Evolutionary conservation across 257 asterid species (phyloP), one percentile per base, ranked within the genome.

Genomic region (Penstemon newberryi): DNA sequence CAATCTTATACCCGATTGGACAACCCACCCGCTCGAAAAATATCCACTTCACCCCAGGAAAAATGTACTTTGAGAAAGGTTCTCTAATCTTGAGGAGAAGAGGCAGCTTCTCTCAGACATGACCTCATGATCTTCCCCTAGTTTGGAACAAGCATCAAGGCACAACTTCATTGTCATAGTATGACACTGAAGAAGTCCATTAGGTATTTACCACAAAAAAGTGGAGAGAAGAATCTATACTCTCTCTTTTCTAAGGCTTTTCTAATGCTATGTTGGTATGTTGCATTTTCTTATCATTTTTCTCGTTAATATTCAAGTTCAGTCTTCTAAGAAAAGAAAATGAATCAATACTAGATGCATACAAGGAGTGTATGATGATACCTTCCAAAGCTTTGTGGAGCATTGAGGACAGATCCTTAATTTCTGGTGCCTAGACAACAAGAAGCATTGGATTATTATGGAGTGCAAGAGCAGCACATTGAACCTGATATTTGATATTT

Each of bases 361-460:
- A 25, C 33, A 25, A 25, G 33, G 33, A 25, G 2, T 25, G 84
- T 64, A 94, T 84, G 73, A 94, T 89, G 71, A 91, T 88, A 73
- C 96, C 99, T 74, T 90, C 96, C 69, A 94, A 79, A 77, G 99
- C 92, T 83, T 84, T 94, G 80, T 87, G 96, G 53, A 94, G 89
- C 95, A 87, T 91, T 62, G 96, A 75, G 3, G 99, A 88, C 71
- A 87, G 55, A 66, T 90, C 97, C 78, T 88, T 94, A 65, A 79
- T 76, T 54, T 94, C 97, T 41, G 89, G 90, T 53, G 85, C 77
- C 97, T 92, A 80, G 49, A 44, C 42, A 13, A 71, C 15, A 59
- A 50, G 63, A 25, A 25, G 33, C 33, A 66, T 44, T 18, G 41
- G 71, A 52, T 63, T 39, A 60, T 43, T 9, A 61, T 11, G 67